Conservation (phyloP, 345 rosid species). For the Aurinia saxatilis region DNA sequence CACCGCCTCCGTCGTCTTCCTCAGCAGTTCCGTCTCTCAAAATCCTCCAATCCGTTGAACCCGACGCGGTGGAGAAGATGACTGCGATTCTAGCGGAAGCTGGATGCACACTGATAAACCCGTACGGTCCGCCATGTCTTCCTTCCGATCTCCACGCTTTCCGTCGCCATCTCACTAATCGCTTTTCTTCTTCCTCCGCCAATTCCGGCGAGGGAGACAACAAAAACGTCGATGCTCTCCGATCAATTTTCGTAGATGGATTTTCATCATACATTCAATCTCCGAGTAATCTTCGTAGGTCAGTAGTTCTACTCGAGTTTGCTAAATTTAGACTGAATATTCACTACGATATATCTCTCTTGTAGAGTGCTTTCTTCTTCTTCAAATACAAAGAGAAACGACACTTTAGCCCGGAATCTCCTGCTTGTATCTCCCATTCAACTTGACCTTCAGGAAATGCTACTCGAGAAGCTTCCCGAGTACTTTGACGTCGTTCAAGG, state of each 20-base stretch:
- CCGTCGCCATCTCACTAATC: slow-evolving; percentile 52
- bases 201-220: slow-evolving; percentile 14
- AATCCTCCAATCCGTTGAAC: slow-evolving; percentile 24
- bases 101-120: slow-evolving; percentile 61
- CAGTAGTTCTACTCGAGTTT: background rate
- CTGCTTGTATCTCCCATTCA: slow-evolving; percentile 61
- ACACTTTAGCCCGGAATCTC: slow-evolving; percentile 53
- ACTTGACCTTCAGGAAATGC: slow-evolving; percentile 49
- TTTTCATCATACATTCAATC: slow-evolving; percentile 47
- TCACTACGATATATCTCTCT: background rate
- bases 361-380: slow-evolving; percentile 46
- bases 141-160: slow-evolving; percentile 54
- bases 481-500: slow-evolving; percentile 39
- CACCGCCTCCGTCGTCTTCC: slow-evolving; percentile 34
- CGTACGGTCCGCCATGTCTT: slow-evolving; percentile 55
- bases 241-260: slow-evolving; percentile 47
- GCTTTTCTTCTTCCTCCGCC: slow-evolving; percentile 33
- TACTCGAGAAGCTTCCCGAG: slow-evolving; percentile 80
- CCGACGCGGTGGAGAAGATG: slow-evolving; percentile 44
- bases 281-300: slow-evolving; percentile 53
- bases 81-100: slow-evolving; percentile 58
- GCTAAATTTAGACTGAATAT: background rate
- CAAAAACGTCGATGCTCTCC: slow-evolving; percentile 22
- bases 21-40: slow-evolving; percentile 37
- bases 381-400: slow-evolving; percentile 36